These are phyloP conservation scores for Solanum medicagineum DNA, from an alignment of 257 asterid species.

Conservation along the genomic window DNA sequence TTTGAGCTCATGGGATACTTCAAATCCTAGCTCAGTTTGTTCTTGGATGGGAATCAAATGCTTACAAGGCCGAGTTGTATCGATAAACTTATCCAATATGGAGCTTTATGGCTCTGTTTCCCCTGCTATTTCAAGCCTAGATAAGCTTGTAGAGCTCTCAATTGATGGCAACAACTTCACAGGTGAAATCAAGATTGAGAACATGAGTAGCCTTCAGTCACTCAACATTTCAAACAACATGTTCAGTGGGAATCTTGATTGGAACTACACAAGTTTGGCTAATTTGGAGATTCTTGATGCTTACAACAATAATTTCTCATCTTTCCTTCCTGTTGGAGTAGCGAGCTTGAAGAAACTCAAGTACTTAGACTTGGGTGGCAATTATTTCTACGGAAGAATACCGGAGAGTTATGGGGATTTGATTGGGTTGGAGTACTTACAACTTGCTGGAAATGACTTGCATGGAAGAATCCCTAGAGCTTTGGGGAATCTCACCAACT, in stretches of 20 bases:
- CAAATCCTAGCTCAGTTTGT: slow-evolving; percentile 49
- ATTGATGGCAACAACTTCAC: slow-evolving; percentile 96
- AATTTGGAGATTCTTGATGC: slow-evolving; percentile 59
- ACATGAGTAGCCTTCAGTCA: slow-evolving; percentile 41
- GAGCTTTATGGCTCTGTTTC: slow-evolving; percentile 69
- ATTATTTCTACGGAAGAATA: slow-evolving; percentile 55
- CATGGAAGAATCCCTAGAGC: slow-evolving; percentile 60
- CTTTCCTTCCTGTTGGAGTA: slow-evolving; percentile 56
- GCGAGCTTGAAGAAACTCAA: slow-evolving; percentile 41
- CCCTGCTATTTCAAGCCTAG: slow-evolving; percentile 47
- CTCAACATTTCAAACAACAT: slow-evolving; percentile 71
- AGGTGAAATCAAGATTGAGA: slow-evolving; percentile 58
- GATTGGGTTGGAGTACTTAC: slow-evolving; percentile 50
- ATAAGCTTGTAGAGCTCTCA: slow-evolving; percentile 45
- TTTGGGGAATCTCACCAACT: slow-evolving; percentile 64
- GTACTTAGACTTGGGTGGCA: slow-evolving; percentile 81
- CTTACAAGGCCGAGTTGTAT: slow-evolving; percentile 39
- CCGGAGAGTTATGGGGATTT: slow-evolving; percentile 52
- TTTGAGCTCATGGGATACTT: slow-evolving; percentile 46
- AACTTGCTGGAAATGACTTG: slow-evolving; percentile 74
- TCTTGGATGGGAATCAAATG: slow-evolving; percentile 75
- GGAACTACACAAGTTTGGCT: slow-evolving; percentile 63
- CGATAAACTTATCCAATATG: slow-evolving; percentile 55
- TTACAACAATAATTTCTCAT: slow-evolving; percentile 73
- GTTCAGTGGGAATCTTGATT: slow-evolving; percentile 50